Evolutionary conservation across 169 alveolate genomes (phyloP), one percentile per base, ranked within the genome.

Genomic region (Plasmodium cynomolgi): DNA sequence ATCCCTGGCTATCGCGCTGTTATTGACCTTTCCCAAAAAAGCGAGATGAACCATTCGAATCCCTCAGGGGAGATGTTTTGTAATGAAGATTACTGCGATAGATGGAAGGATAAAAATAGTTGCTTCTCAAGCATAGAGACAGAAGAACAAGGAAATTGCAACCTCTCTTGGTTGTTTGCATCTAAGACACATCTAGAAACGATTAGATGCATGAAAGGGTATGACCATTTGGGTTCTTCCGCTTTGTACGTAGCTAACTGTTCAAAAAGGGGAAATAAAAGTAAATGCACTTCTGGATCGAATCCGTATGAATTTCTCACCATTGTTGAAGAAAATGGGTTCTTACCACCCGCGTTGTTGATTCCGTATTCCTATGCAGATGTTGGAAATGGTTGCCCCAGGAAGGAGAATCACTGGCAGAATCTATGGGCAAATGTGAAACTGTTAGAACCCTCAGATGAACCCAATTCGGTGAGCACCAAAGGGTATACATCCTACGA

Each of bases 161-260:
- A 73, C 13, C 58, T 47, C 2, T 82, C 90, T n/a, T 82, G 90
- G 77, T 6, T 82, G 39, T 82, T 82, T 56, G 68, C 80, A 56
- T 82, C 90, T 56, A 82, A 82, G 54, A 2, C n/a, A 0, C 79
- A 54, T 15, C 23, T 84, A 47, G 93, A 73, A 84, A 34, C 72
- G 17, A 17, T 75, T 2, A 84, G 7, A 41, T 73, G 93, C 29
- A 33, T 84, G 83, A 84, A 50, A 0, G 84, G 93, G 37, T 39
- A 84, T 84, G 77, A 33, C 23, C 77, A 72, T n/a, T 0, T 41
- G 6, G 17, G 2, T 8, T 7, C 62, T 39, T 73, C 93, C 8
- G 84, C 83, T 73, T 73, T 73, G 37, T 84, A 84, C 34, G 62
- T 73, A 4, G 84, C 84, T 20, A 37, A 44, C 58, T 72, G 93